Evolutionary conservation across 345 rosid species (phyloP), one percentile per base, ranked within the genome.

Genomic region (Leavenworthia alabamica): DNA sequence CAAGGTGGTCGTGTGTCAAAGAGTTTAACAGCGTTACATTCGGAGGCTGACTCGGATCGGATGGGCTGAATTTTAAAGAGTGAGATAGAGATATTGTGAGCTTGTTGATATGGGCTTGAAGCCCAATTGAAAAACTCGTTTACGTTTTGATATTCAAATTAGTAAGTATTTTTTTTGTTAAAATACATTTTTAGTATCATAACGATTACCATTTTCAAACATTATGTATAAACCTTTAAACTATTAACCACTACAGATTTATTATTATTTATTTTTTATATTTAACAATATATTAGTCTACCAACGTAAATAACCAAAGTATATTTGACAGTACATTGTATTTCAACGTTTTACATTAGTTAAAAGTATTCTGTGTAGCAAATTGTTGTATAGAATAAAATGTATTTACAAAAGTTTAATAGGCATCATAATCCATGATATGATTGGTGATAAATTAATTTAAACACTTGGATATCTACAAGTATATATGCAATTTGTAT

Each of bases 31-130:
- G 52, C 52, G 72, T 0, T 3, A 8, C 28, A 6, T 11, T 8
- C 52, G 72, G 72, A 58, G 49, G 43, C 57, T 20, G 58, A 39
- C 59, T 48, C 11, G 32, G 35, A 17, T 40, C 14, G 23, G 35
- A 26, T 46, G 64, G 71, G 49, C 63, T 7, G n/a, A 7, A 23
- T 24, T 15, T n/a, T 2, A 8, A 41, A 42, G 27, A 43, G 41
- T 14, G 50, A 16, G 37, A 26, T 8, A 27, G 11, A 8, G 8
- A n/a, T 8, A 1, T 16, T 3, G 7, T n/a, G n/a, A 36, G 8
- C 8, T 37, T 37, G 17, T 2, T 33, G 0, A 6, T 12, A 12
- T 46, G 35, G 58, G 57, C 65, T 43, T 48, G 0, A 48, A 44
- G 58, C 56, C 31, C 33, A 0, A 31, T 7, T 33, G 6, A 31